Percentiles rank a stretch among this genome's conserved stretches.
Evolutionary conservation across 208 protist genomes (phyloP).

Genomic region (Leishmania turanica): DNA sequence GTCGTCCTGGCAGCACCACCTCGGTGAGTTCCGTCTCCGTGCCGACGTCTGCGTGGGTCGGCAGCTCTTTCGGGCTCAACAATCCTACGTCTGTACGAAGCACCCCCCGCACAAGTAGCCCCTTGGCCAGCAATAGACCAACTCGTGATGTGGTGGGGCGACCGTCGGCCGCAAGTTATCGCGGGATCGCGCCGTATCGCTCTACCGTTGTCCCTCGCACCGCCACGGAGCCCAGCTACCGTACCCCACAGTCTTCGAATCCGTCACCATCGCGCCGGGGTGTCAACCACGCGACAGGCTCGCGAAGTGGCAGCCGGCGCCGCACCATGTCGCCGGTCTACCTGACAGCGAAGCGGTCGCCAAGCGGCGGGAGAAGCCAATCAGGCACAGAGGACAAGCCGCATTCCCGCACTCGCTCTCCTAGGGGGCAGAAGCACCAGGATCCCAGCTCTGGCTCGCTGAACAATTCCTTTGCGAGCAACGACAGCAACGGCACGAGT

Average conservation of each 20-base stretch:
- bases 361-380: slow-evolving; percentile 2
- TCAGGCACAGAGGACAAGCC: slow-evolving; percentile 10
- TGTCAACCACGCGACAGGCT: background rate
- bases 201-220: slow-evolving; percentile 17
- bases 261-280: slow-evolving; percentile 16
- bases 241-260: slow-evolving; percentile 7
- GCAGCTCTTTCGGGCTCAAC: background rate
- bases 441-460: slow-evolving; percentile 13
- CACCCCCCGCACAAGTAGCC: background rate
- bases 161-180: slow-evolving; percentile 42
- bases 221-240: slow-evolving; percentile 4
- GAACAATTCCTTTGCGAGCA: slow-evolving; percentile 27
- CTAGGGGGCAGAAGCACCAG: slow-evolving; percentile 23
- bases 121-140: slow-evolving; percentile 4
- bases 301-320: slow-evolving; percentile 24
- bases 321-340: slow-evolving; percentile 24
- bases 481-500: slow-evolving; percentile 10
- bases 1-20: slow-evolving; percentile 10
- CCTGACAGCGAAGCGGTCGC: slow-evolving; percentile 10
- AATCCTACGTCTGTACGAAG: slow-evolving; percentile 5
- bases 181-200: slow-evolving; percentile 60
- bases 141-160: slow-evolving; percentile 12
- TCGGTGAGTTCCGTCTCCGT: slow-evolving; percentile 11
- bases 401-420: slow-evolving; percentile 19
- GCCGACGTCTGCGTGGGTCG: background rate